Evolutionary conservation across 225 moss, liverwort and hornwort species (phyloP).

Genomic region (Pseudoscleropodium purum): DNA sequence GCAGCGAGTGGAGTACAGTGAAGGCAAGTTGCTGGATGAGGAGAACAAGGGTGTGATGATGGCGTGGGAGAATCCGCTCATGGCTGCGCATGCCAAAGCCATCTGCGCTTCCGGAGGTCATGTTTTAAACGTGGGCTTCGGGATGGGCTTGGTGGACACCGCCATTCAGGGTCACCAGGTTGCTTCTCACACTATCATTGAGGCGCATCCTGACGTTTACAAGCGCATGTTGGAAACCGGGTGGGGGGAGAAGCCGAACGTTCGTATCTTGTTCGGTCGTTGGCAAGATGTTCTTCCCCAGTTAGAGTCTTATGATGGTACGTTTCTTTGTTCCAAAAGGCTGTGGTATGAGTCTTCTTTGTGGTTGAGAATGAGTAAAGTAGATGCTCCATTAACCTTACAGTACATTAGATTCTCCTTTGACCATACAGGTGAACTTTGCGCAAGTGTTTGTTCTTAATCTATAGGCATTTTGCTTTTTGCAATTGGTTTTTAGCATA

Average conservation of each 20-base stretch:
- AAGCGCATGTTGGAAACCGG: slow-evolving; percentile 84
- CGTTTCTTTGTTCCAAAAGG: not conserved
- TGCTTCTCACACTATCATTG: slow-evolving; percentile 76
- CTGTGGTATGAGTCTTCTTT: not conserved
- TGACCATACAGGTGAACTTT: not conserved
- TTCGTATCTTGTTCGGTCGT: slow-evolving; percentile 68
- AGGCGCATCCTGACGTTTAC: slow-evolving; percentile 95
- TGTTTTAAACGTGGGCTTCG: slow-evolving; percentile 94
- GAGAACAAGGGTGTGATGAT: slow-evolving; percentile 97
- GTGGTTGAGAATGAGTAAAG: not conserved
- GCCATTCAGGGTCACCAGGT: slow-evolving; percentile 71
- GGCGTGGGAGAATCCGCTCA: slow-evolving; percentile 96
- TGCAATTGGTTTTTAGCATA: not conserved
- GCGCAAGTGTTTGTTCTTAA: not conserved
- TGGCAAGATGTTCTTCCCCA: slow-evolving; percentile 94
- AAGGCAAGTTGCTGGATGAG: slow-evolving; percentile 80
- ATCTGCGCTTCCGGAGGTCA: slow-evolving; percentile 68
- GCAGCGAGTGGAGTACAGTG: slow-evolving; percentile 85
- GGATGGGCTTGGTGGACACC: slow-evolving; percentile 91
- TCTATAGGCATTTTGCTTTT: not conserved
- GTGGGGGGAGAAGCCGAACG: slow-evolving; percentile 80
- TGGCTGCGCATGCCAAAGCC: slow-evolving; percentile 92
- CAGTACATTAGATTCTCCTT: not conserved
- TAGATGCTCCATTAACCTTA: not conserved
- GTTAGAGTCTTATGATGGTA: slow-evolving; percentile 72